Evolutionary conservation across 2,329 filamentous ascomycete species (phyloP), one percentile per base, ranked within the genome.

Genomic region (Aureobasidium leucospermi): DNA sequence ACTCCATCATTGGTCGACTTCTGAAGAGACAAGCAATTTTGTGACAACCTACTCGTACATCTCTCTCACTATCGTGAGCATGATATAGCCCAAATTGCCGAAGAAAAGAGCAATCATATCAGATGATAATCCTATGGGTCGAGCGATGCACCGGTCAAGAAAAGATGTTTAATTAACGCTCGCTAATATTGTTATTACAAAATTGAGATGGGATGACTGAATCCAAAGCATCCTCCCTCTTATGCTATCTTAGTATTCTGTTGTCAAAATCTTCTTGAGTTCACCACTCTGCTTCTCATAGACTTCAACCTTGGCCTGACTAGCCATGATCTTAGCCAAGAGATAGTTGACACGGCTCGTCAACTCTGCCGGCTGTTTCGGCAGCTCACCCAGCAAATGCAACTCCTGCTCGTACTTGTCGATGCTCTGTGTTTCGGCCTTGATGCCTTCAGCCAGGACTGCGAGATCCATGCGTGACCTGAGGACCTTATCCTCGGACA

Each of bases 331-430:
- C 76, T 96, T 96, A 0, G 70, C 73, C 48, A 96, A 71, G 64
- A 96, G 74, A 75, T 89, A 96, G 60, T 81, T 76, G 2, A 90
- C 79, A 36, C 93, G 77, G 0, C 82, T 80, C 0, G 76, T 77
- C 31, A 89, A 77, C 77, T 94, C 86, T 19, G 76, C 74, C 0
- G 90, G 88, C 71, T 89, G 84, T 53, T 81, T 86, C 6, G 86
- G 87, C 66, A 96, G 70, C 19, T 79, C 79, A 0, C 83, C 89
- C n/a, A 96, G 73, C 58, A 89, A 69, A 60, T 76, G 79, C 60
- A 97, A 76, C 73, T 97, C 92, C 29, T 79, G 78, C 76, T 96
- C 93, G 46, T 83, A 87, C 73, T 90, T 90, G 42, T 87, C 85
- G 61, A 96, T 90, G 9, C 74, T 85, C 71, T 84, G 84, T 53